These are phyloP conservation scores for Fusarium marasasianum DNA, from an alignment of 2,329 filamentous ascomycete species.

Conservation along the genomic window DNA sequence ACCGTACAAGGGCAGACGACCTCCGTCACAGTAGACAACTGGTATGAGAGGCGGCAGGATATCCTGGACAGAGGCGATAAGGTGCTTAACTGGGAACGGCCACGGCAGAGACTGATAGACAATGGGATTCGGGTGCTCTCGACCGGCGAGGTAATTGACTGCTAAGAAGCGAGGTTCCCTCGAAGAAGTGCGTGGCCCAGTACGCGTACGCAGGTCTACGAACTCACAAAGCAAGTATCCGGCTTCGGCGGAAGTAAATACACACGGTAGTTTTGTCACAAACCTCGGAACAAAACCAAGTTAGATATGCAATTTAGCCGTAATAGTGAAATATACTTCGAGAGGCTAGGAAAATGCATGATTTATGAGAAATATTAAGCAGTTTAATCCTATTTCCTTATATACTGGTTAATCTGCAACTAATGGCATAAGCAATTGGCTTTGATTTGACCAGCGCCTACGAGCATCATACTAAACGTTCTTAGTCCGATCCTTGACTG, in stretches of 20 bases:
- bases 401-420: neutral
- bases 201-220: neutral
- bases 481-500: no score
- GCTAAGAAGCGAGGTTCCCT: neutral
- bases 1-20: neutral
- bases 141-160: neutral
- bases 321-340: no score
- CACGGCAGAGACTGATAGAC: neutral
- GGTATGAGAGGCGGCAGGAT: neutral
- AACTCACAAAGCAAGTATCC: neutral
- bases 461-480: no score
- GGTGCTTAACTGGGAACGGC: neutral
- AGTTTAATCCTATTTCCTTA: accelerated
- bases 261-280: neutral
- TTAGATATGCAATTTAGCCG: neutral
- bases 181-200: accelerated
- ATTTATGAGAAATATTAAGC: neutral
- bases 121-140: neutral
- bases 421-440: no score
- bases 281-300: neutral
- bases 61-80: neutral
- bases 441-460: no score
- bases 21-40: neutral
- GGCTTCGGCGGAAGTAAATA: neutral
- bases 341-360: neutral